A percentile compares a stretch with the other conserved stretches of the same genome.
phyloP scores from a whole-genome alignment of 2,329 filamentous ascomycete genomes.

The Cephalotrichum gorgonifer region DNA sequence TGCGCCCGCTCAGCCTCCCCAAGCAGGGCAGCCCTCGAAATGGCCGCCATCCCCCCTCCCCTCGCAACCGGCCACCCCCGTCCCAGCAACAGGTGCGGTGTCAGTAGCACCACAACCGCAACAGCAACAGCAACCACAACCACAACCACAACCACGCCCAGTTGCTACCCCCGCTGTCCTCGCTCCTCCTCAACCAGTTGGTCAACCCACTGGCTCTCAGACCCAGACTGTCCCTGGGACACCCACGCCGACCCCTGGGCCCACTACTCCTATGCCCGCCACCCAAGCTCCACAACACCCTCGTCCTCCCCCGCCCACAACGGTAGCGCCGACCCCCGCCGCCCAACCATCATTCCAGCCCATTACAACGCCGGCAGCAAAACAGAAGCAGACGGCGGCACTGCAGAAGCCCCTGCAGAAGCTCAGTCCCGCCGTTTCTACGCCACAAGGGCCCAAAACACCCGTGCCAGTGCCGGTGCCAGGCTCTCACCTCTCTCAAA shows the following conservation, averaged over 20 bases:
- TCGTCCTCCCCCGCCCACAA: not conserved
- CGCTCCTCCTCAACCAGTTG: conserved; percentile 4
- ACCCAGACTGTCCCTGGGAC: conserved; percentile 19
- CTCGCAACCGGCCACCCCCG: not conserved
- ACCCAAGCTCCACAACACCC: not conserved
- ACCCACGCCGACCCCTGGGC: not conserved
- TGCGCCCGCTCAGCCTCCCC: not conserved
- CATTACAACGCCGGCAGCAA: not conserved
- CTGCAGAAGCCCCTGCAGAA: not conserved
- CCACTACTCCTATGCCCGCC: not conserved
- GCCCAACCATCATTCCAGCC: not conserved
- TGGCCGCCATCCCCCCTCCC: not conserved
- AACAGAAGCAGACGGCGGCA: not conserved
- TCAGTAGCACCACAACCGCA: conserved; percentile 12
- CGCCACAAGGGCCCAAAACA: not conserved
- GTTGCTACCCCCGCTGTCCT: not conserved
- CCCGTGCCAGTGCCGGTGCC: not conserved
- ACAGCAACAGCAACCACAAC: conserved; percentile 9
- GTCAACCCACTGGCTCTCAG: conserved; percentile 13
- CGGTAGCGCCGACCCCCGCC: not conserved
- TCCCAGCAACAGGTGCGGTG: not conserved
- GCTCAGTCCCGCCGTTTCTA: not conserved
- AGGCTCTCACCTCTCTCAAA: not conserved
- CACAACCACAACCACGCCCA: conserved; percentile 3
- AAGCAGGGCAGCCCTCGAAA: not conserved